Evolutionary conservation across 306 rosid species (phyloP), one percentile per base, ranked within the genome.

Genomic region (Senna tora): DNA sequence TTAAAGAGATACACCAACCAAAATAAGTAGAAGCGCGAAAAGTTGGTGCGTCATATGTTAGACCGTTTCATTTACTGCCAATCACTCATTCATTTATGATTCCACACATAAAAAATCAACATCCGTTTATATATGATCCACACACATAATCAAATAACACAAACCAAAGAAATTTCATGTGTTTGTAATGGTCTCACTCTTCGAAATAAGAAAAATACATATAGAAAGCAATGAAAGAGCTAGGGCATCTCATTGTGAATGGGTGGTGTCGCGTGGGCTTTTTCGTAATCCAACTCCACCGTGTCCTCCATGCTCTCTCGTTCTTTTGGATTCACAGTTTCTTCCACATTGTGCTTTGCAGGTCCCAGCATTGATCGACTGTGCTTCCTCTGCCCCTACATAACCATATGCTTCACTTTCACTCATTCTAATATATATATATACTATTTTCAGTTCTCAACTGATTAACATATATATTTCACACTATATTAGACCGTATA

Each of bases 211-310:
- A n/a, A n/a, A n/a, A n/a, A n/a, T 33, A 57, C 21, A 75, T 10
- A 43, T 16, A 19, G 2, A 34, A 30, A 43, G 13, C 3, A 22
- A 65, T 8, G 1, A 39, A n/a, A 7, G 15, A 53, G 52, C 79
- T 84, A 90, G 55, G 81, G 87, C 55, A 77, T 86, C 68, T 77
- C 70, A 59, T 94, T 94, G 83, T 94, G 98, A 83, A 94, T 94
- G 17, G 98, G 97, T 47, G 98, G 96, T 61, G 86, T 94, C 43
- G 86, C 68, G 63, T 91, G 98, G 72, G 97, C 84, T 67, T 79
- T 81, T 1, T 84, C 81, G 57, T 83, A 83, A 67, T 93, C 98
- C 97, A 90, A 90, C 62, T 82, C 88, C 3, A 67, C 85, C 9
- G 80, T 75, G 84, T 81, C 90, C 34, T 88, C 91, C 39, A 53